Percentiles rank a stretch among this genome's conserved stretches.
phyloP scores from a whole-genome alignment of 805 yeast species.

The Suhomyces tanzawaensis region DNA sequence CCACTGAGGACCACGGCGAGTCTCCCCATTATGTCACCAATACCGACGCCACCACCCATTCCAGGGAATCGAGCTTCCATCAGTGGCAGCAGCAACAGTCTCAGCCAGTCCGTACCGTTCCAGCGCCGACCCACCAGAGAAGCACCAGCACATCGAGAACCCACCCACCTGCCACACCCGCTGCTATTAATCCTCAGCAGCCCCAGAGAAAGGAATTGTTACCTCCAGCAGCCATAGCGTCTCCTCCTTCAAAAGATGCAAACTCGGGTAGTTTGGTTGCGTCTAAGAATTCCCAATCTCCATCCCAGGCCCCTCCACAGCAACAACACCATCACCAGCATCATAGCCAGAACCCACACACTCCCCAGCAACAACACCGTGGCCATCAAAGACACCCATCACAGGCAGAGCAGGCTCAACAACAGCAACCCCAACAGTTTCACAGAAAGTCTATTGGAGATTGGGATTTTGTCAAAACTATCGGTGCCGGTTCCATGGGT shows the following conservation, averaged over 20 bases:
- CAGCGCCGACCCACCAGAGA: constrained; percentile 7
- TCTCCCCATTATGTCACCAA: constrained; percentile 13
- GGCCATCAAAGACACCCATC: constrained; percentile 15
- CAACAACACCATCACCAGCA: constrained; percentile 8
- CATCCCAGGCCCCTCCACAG: constrained; percentile 9
- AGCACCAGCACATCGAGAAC: constrained; percentile 1
- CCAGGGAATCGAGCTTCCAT: constrained; percentile 15
- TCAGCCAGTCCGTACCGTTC: constrained; percentile 2
- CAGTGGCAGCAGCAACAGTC: constrained; percentile 10
- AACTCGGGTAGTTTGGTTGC: neutral
- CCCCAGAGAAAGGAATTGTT: constrained; percentile 20
- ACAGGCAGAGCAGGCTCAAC: constrained; percentile 4
- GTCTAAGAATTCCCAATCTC: neutral
- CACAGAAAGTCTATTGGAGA: constrained; percentile 91
- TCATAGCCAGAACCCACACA: neutral
- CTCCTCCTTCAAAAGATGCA: constrained; percentile 10
- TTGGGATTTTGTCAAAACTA: constrained; percentile 92
- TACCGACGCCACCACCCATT: constrained; percentile 8
- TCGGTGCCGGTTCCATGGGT: constrained; percentile 99
- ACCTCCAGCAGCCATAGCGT: constrained; percentile 31
- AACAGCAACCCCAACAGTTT: constrained; percentile 43
- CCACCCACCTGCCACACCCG: constrained; percentile 4
- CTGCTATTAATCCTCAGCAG: constrained; percentile 4
- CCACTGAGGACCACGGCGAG: constrained; percentile 11
- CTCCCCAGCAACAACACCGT: constrained; percentile 7